phyloP scores from a whole-genome alignment of 352 stramenopile genomes.

The Phytophthora fragariae region DNA sequence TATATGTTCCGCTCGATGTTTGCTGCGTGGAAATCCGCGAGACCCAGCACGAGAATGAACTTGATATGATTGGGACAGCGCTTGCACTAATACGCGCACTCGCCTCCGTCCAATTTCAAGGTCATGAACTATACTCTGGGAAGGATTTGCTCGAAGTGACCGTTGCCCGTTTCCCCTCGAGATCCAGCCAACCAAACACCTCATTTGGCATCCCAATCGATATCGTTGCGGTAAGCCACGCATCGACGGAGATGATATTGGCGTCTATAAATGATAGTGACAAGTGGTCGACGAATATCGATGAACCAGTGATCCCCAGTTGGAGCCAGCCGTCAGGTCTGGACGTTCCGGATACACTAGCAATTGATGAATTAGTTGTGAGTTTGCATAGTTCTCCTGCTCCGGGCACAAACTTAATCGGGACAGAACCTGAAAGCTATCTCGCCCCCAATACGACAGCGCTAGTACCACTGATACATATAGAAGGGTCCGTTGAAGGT shows the following conservation, averaged over 20 bases:
- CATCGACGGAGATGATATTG: background rate
- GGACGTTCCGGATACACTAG: background rate
- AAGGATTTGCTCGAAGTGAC: slow-evolving; percentile 26
- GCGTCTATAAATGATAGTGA: background rate
- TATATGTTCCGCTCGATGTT: slow-evolving; percentile 29
- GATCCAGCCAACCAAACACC: background rate
- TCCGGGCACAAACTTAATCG: background rate
- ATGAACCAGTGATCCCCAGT: background rate
- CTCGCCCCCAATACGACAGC: background rate
- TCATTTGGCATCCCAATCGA: slow-evolving; percentile 19
- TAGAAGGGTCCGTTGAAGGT: background rate
- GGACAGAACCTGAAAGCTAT: background rate
- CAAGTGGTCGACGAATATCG: too few species aligned
- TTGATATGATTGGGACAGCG: slow-evolving; percentile 33
- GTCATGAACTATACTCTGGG: slow-evolving; percentile 12
- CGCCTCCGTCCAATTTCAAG: slow-evolving; percentile 21
- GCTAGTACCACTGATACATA: background rate
- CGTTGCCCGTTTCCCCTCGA: slow-evolving; percentile 13
- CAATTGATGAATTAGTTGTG: background rate
- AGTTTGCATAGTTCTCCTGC: background rate
- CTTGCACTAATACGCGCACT: slow-evolving; percentile 23
- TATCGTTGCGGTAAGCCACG: slow-evolving; percentile 6
- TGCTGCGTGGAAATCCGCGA: slow-evolving; percentile 38
- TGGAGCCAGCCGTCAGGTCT: background rate
- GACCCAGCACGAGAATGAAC: slow-evolving; percentile 7